Evolutionary conservation across 345 rosid genomes (phyloP).

Genomic region (Mangifera indica): DNA sequence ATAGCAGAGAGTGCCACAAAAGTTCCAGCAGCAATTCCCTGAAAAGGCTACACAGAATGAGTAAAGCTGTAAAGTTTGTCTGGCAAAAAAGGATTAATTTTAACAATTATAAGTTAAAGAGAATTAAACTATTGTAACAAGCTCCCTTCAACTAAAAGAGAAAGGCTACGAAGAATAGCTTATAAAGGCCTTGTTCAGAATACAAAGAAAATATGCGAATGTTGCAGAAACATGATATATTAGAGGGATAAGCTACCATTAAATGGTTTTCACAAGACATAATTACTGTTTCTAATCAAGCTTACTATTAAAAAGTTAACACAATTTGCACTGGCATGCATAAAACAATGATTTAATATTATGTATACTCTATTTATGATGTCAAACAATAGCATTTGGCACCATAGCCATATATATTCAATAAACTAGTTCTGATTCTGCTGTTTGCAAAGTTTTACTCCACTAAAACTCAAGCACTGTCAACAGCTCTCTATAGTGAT

Average conservation of each 20-base stretch:
- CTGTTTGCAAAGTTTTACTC: background rate
- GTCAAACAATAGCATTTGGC: background rate
- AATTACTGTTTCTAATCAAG: background rate
- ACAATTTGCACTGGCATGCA: too few species aligned
- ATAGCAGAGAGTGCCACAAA: constrained; percentile 55
- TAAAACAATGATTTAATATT: background rate
- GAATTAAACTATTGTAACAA: background rate
- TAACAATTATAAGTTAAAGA: background rate
- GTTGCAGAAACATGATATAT: background rate
- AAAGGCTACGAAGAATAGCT: background rate
- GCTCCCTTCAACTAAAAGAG: background rate
- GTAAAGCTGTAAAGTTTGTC: background rate
- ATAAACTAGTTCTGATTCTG: background rate
- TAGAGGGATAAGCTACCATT: background rate
- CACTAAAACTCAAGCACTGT: too few species aligned
- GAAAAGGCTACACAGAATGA: constrained; percentile 21
- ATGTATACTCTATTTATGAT: background rate
- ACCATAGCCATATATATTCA: background rate
- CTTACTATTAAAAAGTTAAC: background rate
- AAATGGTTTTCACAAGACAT: background rate
- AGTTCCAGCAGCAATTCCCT: constrained; percentile 50
- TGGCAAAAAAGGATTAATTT: background rate
- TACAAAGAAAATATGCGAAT: too few species aligned
- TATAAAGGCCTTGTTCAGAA: background rate
- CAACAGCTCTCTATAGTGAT: too few species aligned